Base-by-base conservation (phyloP, 768 basidiomycete species). In the Sarcomyxa edulis region DNA sequence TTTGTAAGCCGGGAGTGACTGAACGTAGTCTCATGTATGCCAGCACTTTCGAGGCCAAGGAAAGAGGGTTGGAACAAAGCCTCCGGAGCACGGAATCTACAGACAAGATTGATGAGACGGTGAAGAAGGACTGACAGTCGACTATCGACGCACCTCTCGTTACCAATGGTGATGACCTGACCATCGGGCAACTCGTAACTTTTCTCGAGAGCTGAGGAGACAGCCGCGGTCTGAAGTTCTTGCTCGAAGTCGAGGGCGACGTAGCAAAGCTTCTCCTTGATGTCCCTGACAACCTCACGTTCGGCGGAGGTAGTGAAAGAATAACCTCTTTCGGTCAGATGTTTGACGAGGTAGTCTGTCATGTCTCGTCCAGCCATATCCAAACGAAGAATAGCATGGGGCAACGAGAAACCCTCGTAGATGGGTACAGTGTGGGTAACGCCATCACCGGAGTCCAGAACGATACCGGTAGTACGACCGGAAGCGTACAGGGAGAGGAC, bases 401-500 rank as follows among this genome's bases (percentile, higher is more conserved):
- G 91, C 30, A 96, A 76, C 32, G 85, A 66, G 71, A 91, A 94
- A 64, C 74, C 92, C 61, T 96, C 92, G 68, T 94, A 95, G 56
- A 96, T 94, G 47, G 92, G 93, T 22, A 95, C 92, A 22, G 87
- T 90, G 76, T 95, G 92, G 39, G 86, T 81, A 46, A 94, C 92
- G 76, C 92, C 92, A 61, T 95, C 92, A 56, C 92, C 92, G 16
- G 92, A 94, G 66, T 95, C 92, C 55, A 94, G 75, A 19, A 95
- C 92, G 64, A 95, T 83, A 73, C 84, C 84, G 32, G 92, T 95
- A 27, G 92, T 95, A 61, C 91, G 84, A 65, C 91, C 91, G 15
- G 91, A 93, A 25, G 91, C 91, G 65, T 93, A 94, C 27, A 92
- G 71, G 37, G 86, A 89, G 27, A 93, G 74, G 39, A 93, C 88